These are phyloP conservation scores for Nasturtium officinale DNA, from an alignment of 345 rosid species.

Conservation along the genomic window DNA sequence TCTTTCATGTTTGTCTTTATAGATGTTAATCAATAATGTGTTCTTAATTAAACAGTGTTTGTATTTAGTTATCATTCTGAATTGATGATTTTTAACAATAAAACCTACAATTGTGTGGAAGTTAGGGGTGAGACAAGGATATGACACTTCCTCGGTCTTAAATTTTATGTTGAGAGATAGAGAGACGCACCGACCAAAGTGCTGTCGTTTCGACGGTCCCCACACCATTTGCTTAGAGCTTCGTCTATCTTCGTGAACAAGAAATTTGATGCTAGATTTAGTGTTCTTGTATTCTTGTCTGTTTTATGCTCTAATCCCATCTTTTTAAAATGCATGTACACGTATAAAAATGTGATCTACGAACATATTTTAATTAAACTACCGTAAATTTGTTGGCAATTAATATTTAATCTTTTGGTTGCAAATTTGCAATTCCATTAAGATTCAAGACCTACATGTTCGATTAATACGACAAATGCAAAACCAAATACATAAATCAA, in stretches of 20 bases:
- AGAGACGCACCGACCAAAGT: conserved; percentile 39
- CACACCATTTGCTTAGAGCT: conserved; percentile 41
- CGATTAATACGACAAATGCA: neutral
- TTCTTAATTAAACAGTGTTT: neutral
- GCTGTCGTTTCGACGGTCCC: conserved; percentile 40
- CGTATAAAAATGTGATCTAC: neutral
- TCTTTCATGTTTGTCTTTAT: neutral
- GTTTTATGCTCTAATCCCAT: conserved; percentile 12
- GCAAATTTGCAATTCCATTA: neutral
- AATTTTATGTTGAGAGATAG: conserved; percentile 23
- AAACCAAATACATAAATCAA: neutral
- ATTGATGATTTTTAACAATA: neutral
- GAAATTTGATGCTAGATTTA: conserved; percentile 28
- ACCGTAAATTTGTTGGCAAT: neutral
- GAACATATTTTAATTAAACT: neutral
- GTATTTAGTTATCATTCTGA: neutral
- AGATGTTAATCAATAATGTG: neutral
- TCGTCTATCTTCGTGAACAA: conserved; percentile 31
- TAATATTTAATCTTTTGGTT: neutral
- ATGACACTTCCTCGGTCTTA: conserved; percentile 28
- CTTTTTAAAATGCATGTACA: neutral
- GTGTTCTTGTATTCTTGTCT: conserved; percentile 39
- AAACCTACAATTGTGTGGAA: neutral
- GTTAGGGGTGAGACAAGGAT: conserved; percentile 30
- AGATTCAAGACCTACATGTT: neutral